Conservation (phyloP, 768 basidiomycete genomes). For the Fomitopsis serialis region DNA sequence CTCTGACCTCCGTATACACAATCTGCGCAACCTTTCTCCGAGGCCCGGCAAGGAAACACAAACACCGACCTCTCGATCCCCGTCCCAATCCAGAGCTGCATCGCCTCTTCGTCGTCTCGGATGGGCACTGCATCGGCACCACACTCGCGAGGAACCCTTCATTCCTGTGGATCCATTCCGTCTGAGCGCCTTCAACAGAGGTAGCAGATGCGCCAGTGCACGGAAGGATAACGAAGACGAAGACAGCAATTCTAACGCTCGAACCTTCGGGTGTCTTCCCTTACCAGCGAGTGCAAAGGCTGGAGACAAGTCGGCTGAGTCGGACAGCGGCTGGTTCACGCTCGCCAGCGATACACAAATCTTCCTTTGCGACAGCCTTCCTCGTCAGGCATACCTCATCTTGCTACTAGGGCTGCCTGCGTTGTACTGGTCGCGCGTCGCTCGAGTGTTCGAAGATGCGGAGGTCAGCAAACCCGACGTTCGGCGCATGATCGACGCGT, state of each 20-base stretch:
- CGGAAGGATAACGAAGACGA: constrained; percentile 3
- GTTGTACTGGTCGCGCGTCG: constrained; percentile 75
- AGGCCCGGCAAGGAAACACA: constrained; percentile 19
- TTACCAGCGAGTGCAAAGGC: constrained; percentile 3
- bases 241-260: constrained; percentile 8
- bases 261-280: constrained; percentile 13
- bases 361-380: constrained; percentile 33
- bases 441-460: constrained; percentile 71
- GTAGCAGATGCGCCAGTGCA: constrained; percentile 10
- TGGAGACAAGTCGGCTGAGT: neutral
- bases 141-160: constrained; percentile 36
- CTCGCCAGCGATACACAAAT: constrained; percentile 11
- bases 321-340: constrained; percentile 9
- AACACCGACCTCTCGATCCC: constrained; percentile 25
- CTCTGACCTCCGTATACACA: constrained; percentile 2
- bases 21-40: constrained; percentile 13
- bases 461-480: constrained; percentile 75
- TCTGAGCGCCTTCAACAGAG: constrained; percentile 17
- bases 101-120: constrained; percentile 62
- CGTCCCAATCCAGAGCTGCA: constrained; percentile 34
- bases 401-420: constrained; percentile 66
- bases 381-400: constrained; percentile 39
- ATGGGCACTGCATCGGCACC: constrained; percentile 46
- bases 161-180: constrained; percentile 31
- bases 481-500: constrained; percentile 32